Conservation (phyloP, 352 stramenopile species). For the Globisporangium polare region DNA sequence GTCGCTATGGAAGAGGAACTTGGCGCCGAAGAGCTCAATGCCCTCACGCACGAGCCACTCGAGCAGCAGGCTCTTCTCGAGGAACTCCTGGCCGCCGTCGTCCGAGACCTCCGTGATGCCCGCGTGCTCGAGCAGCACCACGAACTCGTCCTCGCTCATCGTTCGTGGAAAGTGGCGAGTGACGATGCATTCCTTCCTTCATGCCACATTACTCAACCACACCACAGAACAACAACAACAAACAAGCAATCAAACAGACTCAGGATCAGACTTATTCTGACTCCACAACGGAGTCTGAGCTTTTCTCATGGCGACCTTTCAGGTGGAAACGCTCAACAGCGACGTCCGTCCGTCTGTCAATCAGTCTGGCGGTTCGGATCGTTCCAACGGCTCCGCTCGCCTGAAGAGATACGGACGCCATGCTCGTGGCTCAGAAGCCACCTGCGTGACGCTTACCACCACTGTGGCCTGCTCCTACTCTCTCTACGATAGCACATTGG, state of each 20-base stretch:
- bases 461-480: no score
- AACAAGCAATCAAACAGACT: no score
- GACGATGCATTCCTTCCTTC: not conserved
- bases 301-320: no score
- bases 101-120: slow-evolving; percentile 72
- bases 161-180: not conserved
- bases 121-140: slow-evolving; percentile 78
- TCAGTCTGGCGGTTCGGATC: not conserved
- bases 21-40: slow-evolving; percentile 50
- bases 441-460: no score
- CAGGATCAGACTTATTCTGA: no score
- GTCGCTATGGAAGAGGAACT: slow-evolving; percentile 15
- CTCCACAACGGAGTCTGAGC: no score
- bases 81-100: slow-evolving; percentile 64
- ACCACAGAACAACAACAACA: no score
- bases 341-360: no score
- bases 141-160: slow-evolving; percentile 87
- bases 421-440: no score
- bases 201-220: not conserved
- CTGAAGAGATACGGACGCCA: no score
- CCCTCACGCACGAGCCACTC: slow-evolving; percentile 73
- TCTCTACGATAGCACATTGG: no score
- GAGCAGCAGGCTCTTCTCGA: slow-evolving; percentile 56
- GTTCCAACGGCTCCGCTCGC: not conserved
- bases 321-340: no score